Conservation (phyloP, 2,329 filamentous ascomycete genomes). For the Madurella fahalii region DNA sequence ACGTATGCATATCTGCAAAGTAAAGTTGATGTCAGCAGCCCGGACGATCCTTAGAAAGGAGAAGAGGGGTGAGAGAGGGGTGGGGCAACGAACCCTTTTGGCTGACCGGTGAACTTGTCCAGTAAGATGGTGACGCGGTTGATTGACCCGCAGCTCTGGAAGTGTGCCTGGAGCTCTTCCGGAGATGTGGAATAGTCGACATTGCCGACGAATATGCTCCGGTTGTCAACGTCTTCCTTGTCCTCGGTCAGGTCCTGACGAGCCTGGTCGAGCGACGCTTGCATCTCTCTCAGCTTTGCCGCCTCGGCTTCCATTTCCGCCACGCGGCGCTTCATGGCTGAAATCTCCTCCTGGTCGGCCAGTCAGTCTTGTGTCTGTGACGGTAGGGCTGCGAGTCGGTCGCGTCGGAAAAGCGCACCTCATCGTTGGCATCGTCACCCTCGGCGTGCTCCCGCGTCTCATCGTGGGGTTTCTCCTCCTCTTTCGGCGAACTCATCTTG, state of each 20-base stretch:
- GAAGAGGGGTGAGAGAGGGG: too few relatives aligned
- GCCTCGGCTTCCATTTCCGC: constrained; percentile 90
- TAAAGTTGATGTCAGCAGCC: constrained; percentile 14
- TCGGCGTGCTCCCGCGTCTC: constrained; percentile 34
- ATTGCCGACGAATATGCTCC: constrained; percentile 97
- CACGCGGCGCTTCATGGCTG: constrained; percentile 80
- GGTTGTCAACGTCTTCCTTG: constrained; percentile 91
- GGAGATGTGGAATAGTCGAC: constrained; percentile 96
- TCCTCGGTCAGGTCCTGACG: constrained; percentile 80
- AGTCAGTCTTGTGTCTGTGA: constrained; percentile 17
- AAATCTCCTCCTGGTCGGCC: constrained; percentile 65
- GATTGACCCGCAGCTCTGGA: constrained; percentile 94
- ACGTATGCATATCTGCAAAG: constrained; percentile 86
- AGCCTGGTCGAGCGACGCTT: constrained; percentile 79
- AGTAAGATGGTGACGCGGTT: constrained; percentile 96
- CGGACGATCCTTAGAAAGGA: background rate
- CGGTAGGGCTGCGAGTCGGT: constrained; percentile 16
- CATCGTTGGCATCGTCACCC: constrained; percentile 44
- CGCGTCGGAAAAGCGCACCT: constrained; percentile 37
- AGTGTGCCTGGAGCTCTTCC: constrained; percentile 97
- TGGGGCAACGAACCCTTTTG: constrained; percentile 73
- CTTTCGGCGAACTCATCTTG: constrained; percentile 25
- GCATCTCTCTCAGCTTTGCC: constrained; percentile 82
- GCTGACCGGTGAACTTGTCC: constrained; percentile 97
- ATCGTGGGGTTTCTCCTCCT: constrained; percentile 25